Evolutionary conservation across 495 filamentous ascomycete species (phyloP).

Genomic region (Penicillium chermesinum): DNA sequence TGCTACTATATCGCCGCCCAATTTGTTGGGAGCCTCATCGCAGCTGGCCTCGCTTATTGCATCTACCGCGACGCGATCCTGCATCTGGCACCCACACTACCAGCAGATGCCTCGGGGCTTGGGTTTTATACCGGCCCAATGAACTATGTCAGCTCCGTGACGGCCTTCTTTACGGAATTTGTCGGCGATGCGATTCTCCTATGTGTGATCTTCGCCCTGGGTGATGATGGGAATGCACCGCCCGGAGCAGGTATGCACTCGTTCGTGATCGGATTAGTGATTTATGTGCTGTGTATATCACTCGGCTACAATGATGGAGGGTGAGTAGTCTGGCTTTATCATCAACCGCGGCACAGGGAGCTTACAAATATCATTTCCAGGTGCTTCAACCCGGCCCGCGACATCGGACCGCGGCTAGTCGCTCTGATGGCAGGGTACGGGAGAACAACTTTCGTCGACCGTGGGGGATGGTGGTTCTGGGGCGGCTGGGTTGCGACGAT

Average conservation of each 20-base stretch:
- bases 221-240: constrained; percentile 20
- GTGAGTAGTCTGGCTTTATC: constrained; percentile 6
- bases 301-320: constrained; percentile 22
- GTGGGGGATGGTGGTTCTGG: constrained; percentile 22
- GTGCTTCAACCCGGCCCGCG: constrained; percentile 19
- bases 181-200: constrained; percentile 17
- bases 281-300: constrained; percentile 13
- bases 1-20: constrained; percentile 12
- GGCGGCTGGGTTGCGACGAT: constrained; percentile 22
- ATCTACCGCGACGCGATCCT: constrained; percentile 16
- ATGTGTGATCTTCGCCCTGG: constrained; percentile 19
- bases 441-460: constrained; percentile 1
- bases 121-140: constrained; percentile 52
- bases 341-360: too few species aligned
- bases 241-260: constrained; percentile 25
- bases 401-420: constrained; percentile 22
- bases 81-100: neutral
- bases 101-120: constrained; percentile 26
- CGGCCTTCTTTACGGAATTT: constrained; percentile 37
- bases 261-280: constrained; percentile 17
- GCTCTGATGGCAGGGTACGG: constrained; percentile 23
- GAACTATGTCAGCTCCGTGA: constrained; percentile 40
- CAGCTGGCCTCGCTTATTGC: constrained; percentile 14
- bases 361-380: constrained; percentile 5
- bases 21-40: constrained; percentile 11